Evolutionary conservation across 2,329 filamentous ascomycete species (phyloP), one percentile per base, ranked within the genome.

Genomic region (Sporothrix phasma): DNA sequence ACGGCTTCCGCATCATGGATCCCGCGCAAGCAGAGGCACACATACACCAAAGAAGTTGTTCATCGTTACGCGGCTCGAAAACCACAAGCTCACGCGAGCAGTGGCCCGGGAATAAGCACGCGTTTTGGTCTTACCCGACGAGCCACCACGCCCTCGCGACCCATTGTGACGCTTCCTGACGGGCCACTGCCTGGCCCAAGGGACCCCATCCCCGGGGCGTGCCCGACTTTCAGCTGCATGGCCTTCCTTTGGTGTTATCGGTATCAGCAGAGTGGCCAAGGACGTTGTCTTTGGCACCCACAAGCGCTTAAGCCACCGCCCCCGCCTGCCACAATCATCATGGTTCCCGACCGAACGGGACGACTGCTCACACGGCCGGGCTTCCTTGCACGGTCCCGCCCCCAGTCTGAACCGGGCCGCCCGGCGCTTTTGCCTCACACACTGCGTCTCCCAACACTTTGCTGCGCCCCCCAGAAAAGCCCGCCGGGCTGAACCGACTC

Each of bases 171-270:
- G 15, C 24, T 26, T 8, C 37, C 15, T 15, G 54, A 11, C 15
- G 11, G 24, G n/a, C 11, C 11, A 7, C 19, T 19, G 31, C n/a
- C 51, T 19, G 31, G 31, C 51, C 31, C 15, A 3, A 22, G 51
- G 11, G n/a, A n/a, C n/a, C 31, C 34, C 31, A 39, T 56, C 51
- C 8, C n/a, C n/a, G n/a, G 26, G 51, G 3, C 17, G 51, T 13
- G 31, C 34, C 51, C 51, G 51, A 19, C 15, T 56, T 22, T 39
- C 22, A 6, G n/a, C 47, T 46, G 10, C n/a, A 24, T 62, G 37
- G 61, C 61, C 61, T 3, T 26, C 37, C 1, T 62, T 62, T 43
- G 61, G 61, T 26, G 61, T 54, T 26, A 49, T 49, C 8, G 15
- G 34, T 11, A 22, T 8, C 56, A 61, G 41, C 24, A 17, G 19